These are phyloP conservation scores for Saururus chinensis DNA, from an alignment of 164 flowering plant species.

Conservation along the genomic window DNA sequence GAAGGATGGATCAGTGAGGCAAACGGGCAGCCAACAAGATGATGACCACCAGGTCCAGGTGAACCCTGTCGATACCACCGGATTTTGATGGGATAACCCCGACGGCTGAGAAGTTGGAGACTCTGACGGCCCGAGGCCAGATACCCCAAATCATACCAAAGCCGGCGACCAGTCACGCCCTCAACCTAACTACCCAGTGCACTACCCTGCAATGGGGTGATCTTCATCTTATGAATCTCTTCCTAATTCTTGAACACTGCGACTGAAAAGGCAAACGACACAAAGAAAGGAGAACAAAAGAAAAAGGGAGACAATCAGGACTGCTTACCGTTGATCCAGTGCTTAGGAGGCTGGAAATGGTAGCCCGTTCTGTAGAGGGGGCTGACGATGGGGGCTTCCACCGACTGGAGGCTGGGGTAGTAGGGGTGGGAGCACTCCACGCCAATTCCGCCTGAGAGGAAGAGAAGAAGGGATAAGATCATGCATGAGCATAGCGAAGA, in stretches of 20 bases:
- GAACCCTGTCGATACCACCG: no score
- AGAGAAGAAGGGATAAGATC: neutral
- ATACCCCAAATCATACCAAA: neutral
- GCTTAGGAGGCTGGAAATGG: slow-evolving; percentile 22
- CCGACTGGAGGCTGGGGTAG: slow-evolving; percentile 5
- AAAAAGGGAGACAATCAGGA: neutral
- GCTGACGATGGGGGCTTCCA: neutral
- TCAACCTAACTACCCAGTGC: no score
- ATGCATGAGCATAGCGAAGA: neutral
- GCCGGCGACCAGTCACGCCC: no score
- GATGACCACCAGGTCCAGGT: no score
- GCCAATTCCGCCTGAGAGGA: neutral
- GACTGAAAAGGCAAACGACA: neutral
- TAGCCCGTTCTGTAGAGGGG: slow-evolving; percentile 13
- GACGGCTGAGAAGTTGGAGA: neutral
- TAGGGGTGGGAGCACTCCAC: slow-evolving; percentile 17
- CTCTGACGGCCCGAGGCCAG: no score
- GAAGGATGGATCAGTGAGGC: no score
- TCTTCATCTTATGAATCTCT: no score
- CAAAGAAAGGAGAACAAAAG: neutral
- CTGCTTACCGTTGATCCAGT: slow-evolving; percentile 25
- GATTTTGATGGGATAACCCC: neutral
- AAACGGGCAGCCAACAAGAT: no score
- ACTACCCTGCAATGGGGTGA: no score
- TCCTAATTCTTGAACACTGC: no score